phyloP scores from a whole-genome alignment of 108 stramenopile species.

The Nitzschia palea region DNA sequence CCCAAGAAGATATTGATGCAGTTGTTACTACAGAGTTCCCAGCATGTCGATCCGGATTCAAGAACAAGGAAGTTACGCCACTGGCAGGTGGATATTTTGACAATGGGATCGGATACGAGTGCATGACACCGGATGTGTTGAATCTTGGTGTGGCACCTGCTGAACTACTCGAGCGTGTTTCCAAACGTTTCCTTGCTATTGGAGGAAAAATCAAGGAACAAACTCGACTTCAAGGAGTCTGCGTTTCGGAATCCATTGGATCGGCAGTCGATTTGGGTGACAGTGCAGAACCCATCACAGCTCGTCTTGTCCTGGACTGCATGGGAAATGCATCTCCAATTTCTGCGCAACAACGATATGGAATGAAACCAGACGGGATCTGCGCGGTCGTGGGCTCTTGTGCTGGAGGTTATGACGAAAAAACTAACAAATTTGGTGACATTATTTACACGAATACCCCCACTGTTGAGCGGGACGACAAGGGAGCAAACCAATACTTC shows the following conservation, averaged over 20 bases:
- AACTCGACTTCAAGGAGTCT: slow-evolving; percentile 67
- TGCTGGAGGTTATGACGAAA: slow-evolving; percentile 79
- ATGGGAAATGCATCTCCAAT: slow-evolving; percentile 95
- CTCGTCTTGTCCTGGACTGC: slow-evolving; percentile 87
- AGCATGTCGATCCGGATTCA: slow-evolving; percentile 73
- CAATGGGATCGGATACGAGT: slow-evolving; percentile 77
- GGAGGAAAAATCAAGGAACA: slow-evolving; percentile 70
- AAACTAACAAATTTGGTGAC: slow-evolving; percentile 80
- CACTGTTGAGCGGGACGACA: slow-evolving; percentile 46
- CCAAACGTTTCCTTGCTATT: slow-evolving; percentile 46
- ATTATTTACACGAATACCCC: slow-evolving; percentile 91
- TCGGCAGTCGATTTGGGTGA: slow-evolving; percentile 75
- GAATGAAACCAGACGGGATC: slow-evolving; percentile 84
- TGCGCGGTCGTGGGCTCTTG: slow-evolving; percentile 90
- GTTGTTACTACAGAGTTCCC: slow-evolving; percentile 80
- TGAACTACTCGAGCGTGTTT: slow-evolving; percentile 57
- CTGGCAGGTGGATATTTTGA: slow-evolving; percentile 75
- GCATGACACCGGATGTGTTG: slow-evolving; percentile 67
- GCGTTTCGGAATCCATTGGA: slow-evolving; percentile 64
- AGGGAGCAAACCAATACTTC: slow-evolving; percentile 87
- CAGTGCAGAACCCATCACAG: slow-evolving; percentile 63
- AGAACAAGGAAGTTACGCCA: slow-evolving; percentile 71
- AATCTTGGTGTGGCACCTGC: slow-evolving; percentile 79
- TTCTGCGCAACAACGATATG: slow-evolving; percentile 79
- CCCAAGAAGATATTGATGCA: slow-evolving; percentile 74